Evolutionary conservation across 2,329 filamentous ascomycete species (phyloP), one percentile per base, ranked within the genome.

Genomic region (Chaetomiaceae sp.): DNA sequence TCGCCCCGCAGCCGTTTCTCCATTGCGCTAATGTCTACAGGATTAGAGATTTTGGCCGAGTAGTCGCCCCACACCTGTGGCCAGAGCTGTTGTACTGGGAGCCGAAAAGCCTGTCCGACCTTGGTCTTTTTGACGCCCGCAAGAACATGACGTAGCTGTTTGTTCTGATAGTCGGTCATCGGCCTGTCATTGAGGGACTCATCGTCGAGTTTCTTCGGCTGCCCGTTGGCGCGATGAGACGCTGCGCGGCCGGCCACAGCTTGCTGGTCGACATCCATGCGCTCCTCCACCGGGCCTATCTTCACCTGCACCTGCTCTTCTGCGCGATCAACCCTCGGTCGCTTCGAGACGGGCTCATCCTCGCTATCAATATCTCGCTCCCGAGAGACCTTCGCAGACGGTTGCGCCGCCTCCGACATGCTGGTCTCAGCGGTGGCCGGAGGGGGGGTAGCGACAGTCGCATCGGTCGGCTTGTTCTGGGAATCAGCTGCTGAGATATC

Each of bases 71-170:
- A 90, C 36, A 97, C 82, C 25, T 73, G 76, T 36, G 96, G 79
- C 51, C 89, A 90, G 38, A 97, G 83, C 21, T 74, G 76, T 66
- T 89, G 80, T 7, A 97, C 94, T 0, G 94, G 86, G 37, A 84
- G 79, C 58, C 82, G 79, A 73, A 96, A 97, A 50, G 86, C 80
- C 6, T 73, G 72, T 2, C 92, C 89, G 55, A 85, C 82, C 67
- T 92, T 90, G 42, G 89, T 91, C 71, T 95, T 94, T 73, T 95
- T 95, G 52, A 92, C 77, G 48, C 86, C 84, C 29, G 83, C 85
- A 47, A 92, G 73, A 29, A 85, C 77, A 56, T 83, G 81, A 30
- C 85, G 71, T 38, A 88, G 75, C 60, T 83, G 84, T 48, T 80
- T 80, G 52, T 75, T 76, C 61, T 87, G 82, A 48, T 76, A 75